Conservation (phyloP, 345 rosid species). For the Eutrema yunnanense region DNA sequence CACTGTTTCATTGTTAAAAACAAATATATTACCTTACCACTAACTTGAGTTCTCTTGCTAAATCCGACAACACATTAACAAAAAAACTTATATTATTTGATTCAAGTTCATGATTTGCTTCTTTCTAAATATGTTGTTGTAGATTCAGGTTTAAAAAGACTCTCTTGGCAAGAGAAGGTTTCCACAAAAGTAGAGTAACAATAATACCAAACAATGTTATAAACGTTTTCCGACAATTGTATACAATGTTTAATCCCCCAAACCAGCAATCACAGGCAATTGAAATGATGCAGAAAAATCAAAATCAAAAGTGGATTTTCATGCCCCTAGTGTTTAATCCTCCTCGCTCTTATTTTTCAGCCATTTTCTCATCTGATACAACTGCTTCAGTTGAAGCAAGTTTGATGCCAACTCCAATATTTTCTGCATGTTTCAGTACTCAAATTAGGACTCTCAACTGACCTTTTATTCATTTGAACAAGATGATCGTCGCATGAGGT, state of each 20-base stretch:
- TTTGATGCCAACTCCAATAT: not conserved
- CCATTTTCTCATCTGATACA: not conserved
- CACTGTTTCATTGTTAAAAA: no score
- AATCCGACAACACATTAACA: no score
- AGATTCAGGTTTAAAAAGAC: no score
- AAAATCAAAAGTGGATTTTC: no score
- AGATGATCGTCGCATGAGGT: slow-evolving; percentile 23
- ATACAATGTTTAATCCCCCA: not conserved
- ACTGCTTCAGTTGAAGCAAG: slow-evolving; percentile 12
- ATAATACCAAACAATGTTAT: no score
- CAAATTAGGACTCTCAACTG: slow-evolving; percentile 11
- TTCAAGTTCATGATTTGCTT: no score
- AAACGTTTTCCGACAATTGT: not conserved
- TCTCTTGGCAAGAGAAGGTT: no score
- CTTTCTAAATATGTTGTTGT: no score
- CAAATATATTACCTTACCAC: no score
- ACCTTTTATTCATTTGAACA: slow-evolving; percentile 17
- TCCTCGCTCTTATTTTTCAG: slow-evolving; percentile 8
- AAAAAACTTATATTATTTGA: no score
- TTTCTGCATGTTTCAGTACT: not conserved
- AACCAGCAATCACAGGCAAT: not conserved
- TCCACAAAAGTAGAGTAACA: no score
- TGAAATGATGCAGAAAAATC: not conserved
- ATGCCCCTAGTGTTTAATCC: not conserved
- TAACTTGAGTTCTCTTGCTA: no score